Percentiles rank a stretch among this genome's conserved stretches.
These are phyloP conservation scores for Fusarium nodosum DNA, from an alignment of 2,329 filamentous ascomycete genomes.

Conservation along the genomic window DNA sequence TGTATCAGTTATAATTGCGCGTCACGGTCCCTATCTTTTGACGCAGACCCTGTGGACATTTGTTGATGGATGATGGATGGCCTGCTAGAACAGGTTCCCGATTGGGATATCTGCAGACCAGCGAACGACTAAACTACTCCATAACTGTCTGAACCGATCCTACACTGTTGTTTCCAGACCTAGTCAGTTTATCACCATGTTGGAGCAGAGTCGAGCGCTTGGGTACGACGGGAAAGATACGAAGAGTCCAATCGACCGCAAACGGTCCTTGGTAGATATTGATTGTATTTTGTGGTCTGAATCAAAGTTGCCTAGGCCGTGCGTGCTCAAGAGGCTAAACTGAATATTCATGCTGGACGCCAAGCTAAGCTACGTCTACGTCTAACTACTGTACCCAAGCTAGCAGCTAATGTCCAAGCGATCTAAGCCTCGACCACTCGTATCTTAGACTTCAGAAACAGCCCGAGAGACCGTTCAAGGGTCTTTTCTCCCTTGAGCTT, in stretches of 20 bases:
- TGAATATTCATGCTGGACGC: slow-evolving; percentile 19
- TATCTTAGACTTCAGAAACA: slow-evolving; percentile 37
- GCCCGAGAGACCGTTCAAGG: slow-evolving; percentile 30
- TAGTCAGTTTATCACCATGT: slow-evolving; percentile 38
- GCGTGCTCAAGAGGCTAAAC: slow-evolving; percentile 29
- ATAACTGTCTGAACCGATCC: slow-evolving; percentile 44
- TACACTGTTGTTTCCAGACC: slow-evolving; percentile 43
- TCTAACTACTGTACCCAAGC: background rate
- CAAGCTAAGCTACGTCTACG: slow-evolving; percentile 1
- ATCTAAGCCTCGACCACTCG: slow-evolving; percentile 37
- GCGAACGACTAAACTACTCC: slow-evolving; percentile 41
- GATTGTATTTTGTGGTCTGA: slow-evolving; percentile 24
- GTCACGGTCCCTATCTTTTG: slow-evolving; percentile 24
- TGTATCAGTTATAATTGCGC: slow-evolving; percentile 25
- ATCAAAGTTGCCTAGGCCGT: slow-evolving; percentile 17
- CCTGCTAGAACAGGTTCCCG: slow-evolving; percentile 38
- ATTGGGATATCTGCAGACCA: slow-evolving; percentile 47
- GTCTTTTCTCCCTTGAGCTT: slow-evolving; percentile 16
- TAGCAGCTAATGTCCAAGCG: slow-evolving; percentile 32
- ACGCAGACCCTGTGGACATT: slow-evolving; percentile 31
- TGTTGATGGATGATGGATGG: slow-evolving; percentile 5
- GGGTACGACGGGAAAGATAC: slow-evolving; percentile 28
- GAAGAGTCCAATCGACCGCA: slow-evolving; percentile 28
- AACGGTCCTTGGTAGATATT: slow-evolving; percentile 31
- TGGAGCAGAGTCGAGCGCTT: slow-evolving; percentile 47